Evolutionary conservation across 805 yeast genomes (phyloP).

Genomic region (Yamadazyma laniorum): DNA sequence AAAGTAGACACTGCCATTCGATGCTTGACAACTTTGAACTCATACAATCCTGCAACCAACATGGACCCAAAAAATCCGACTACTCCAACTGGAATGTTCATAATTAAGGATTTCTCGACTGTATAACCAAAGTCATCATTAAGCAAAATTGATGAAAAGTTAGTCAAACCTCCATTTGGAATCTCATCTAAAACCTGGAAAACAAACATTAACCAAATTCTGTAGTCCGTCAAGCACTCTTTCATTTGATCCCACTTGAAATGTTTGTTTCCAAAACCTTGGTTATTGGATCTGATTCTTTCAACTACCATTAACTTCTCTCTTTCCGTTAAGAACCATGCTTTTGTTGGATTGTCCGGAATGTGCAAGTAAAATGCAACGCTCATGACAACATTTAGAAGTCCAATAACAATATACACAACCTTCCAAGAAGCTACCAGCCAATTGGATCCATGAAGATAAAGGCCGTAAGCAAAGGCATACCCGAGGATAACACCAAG

Average conservation of each 20-base stretch:
- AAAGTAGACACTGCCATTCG: conserved; percentile 24
- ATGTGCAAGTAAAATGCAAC: conserved; percentile 45
- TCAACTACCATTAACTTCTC: conserved; percentile 34
- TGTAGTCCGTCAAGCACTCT: conserved; percentile 33
- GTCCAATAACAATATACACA: conserved; percentile 59
- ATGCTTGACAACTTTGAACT: conserved; percentile 25
- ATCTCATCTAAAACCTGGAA: conserved; percentile 23
- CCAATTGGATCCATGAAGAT: conserved; percentile 35
- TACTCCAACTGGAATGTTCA: conserved; percentile 48
- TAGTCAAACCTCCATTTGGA: conserved; percentile 37
- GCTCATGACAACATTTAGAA: conserved; percentile 52
- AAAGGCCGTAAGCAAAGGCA: conserved; percentile 54
- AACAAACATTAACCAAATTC: conserved; percentile 33
- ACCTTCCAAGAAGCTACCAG: conserved; percentile 56
- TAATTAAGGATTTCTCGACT: conserved; percentile 35
- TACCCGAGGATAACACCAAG: conserved; percentile 36
- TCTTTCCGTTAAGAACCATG: conserved; percentile 35
- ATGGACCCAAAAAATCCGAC: conserved; percentile 40
- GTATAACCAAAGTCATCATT: conserved; percentile 23
- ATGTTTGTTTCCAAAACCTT: conserved; percentile 40
- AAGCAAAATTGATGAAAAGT: conserved; percentile 30
- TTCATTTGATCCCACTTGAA: conserved; percentile 36
- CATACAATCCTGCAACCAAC: conserved; percentile 24
- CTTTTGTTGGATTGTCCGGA: conserved; percentile 30
- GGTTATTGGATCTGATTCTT: conserved; percentile 30